Conservation (phyloP, 2,329 filamentous ascomycete species). For the Nigrospora sphaerica region DNA sequence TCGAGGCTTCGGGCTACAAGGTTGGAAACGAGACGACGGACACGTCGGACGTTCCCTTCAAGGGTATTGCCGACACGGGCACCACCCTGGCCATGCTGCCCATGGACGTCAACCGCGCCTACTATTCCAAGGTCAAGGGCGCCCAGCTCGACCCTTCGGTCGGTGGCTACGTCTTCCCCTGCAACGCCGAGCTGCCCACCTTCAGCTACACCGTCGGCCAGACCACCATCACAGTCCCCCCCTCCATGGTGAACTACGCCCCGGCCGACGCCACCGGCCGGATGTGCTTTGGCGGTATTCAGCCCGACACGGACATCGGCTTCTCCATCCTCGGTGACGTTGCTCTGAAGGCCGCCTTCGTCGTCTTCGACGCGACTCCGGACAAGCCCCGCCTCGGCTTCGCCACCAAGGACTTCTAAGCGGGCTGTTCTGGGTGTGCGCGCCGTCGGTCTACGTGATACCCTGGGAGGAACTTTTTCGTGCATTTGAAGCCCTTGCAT, state of each 20-base stretch:
- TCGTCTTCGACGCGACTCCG: slow-evolving; percentile 4
- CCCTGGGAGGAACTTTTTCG: too few relatives aligned
- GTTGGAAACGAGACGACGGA: slow-evolving; percentile 28
- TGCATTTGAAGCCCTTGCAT: too few relatives aligned
- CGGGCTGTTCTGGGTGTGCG: too few relatives aligned
- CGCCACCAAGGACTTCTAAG: neutral
- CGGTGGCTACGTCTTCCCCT: slow-evolving; percentile 51
- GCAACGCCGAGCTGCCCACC: slow-evolving; percentile 38
- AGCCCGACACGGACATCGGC: slow-evolving; percentile 7
- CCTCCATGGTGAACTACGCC: slow-evolving; percentile 41
- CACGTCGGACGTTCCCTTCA: slow-evolving; percentile 6
- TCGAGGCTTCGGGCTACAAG: slow-evolving; percentile 48
- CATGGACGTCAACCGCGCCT: slow-evolving; percentile 39
- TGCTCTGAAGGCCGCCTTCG: slow-evolving; percentile 8
- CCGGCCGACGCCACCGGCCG: slow-evolving; percentile 31
- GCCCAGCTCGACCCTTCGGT: slow-evolving; percentile 33
- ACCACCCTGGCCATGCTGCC: slow-evolving; percentile 57
- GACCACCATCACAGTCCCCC: slow-evolving; percentile 40
- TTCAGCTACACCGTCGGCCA: slow-evolving; percentile 19
- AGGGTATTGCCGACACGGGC: slow-evolving; percentile 51
- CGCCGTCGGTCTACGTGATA: too few relatives aligned
- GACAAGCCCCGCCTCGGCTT: neutral
- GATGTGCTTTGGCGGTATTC: slow-evolving; percentile 57
- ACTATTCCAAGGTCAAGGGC: slow-evolving; percentile 49
- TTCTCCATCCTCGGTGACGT: slow-evolving; percentile 9